These are phyloP conservation scores for Sugiyamaella pinicola DNA, from an alignment of 1,139 yeast species.

Conservation along the genomic window DNA sequence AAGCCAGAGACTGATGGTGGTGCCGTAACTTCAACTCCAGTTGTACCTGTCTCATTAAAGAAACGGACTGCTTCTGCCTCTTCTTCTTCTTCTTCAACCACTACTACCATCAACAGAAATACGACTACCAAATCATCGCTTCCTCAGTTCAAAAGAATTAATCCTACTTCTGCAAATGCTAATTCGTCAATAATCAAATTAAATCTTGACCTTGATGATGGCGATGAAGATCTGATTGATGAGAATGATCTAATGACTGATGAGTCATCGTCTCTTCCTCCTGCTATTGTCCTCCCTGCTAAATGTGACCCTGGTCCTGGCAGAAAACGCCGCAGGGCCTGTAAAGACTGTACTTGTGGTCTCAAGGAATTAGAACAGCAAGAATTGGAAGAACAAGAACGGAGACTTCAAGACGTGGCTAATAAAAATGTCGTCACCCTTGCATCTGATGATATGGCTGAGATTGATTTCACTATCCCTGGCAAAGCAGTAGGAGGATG, in stretches of 20 bases:
- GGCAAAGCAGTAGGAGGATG: conserved; percentile 92
- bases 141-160: conserved; percentile 31
- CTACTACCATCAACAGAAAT: too few relatives aligned
- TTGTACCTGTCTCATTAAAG: conserved; percentile 21
- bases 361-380: conserved; percentile 67
- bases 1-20: conserved; percentile 48
- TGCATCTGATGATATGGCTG: conserved; percentile 63
- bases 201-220: conserved; percentile 51
- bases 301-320: conserved; percentile 52
- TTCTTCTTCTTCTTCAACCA: background rate
- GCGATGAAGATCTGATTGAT: conserved; percentile 48
- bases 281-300: conserved; percentile 47
- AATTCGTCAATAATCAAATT: conserved; percentile 19
- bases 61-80: conserved; percentile 14
- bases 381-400: conserved; percentile 39
- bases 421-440: conserved; percentile 53
- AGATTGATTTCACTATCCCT: conserved; percentile 90
- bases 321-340: conserved; percentile 58
- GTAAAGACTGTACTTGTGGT: conserved; percentile 98
- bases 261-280: conserved; percentile 43
- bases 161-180: conserved; percentile 4
- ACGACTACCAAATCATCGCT: conserved; percentile 6
- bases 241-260: conserved; percentile 53
- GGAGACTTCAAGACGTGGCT: conserved; percentile 28
- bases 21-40: conserved; percentile 26